phyloP scores from a whole-genome alignment of 2,329 filamentous ascomycete genomes.

The Aspergillus sp. region DNA sequence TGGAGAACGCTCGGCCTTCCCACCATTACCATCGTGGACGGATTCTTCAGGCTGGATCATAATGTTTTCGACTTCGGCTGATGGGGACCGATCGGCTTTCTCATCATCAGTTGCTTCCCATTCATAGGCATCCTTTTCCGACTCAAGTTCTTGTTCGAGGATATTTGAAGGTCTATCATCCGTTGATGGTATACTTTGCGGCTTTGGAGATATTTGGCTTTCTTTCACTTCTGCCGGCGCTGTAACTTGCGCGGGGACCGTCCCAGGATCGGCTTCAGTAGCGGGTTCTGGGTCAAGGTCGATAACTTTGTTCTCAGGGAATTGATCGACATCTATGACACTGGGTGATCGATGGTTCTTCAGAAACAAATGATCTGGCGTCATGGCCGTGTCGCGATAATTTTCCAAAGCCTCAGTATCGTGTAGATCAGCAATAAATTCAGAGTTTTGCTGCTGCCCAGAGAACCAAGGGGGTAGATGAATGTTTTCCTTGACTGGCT shows the following conservation, averaged over 20 bases:
- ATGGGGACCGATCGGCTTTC: background rate
- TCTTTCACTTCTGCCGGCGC: background rate
- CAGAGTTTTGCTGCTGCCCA: conserved; percentile 29
- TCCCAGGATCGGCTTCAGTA: conserved; percentile 4
- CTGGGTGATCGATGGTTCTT: conserved; percentile 34
- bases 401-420: conserved; percentile 25
- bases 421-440: conserved; percentile 31
- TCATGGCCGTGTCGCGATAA: conserved; percentile 21
- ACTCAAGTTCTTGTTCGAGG: conserved; percentile 21
- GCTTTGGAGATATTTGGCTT: background rate
- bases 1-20: conserved; percentile 33
- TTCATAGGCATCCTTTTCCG: conserved; percentile 16
- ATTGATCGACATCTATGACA: conserved; percentile 42
- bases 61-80: background rate
- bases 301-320: conserved; percentile 30
- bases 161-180: background rate
- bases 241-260: background rate
- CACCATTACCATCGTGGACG: background rate
- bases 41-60: background rate
- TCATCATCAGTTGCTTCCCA: conserved; percentile 10
- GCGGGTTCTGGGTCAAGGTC: conserved; percentile 28
- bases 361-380: conserved; percentile 27
- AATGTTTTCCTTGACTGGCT: conserved; percentile 32
- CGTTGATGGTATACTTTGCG: background rate
- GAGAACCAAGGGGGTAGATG: conserved; percentile 50